phyloP scores from a whole-genome alignment of 225 moss, liverwort and hornwort genomes.

The Ulota crispa region DNA sequence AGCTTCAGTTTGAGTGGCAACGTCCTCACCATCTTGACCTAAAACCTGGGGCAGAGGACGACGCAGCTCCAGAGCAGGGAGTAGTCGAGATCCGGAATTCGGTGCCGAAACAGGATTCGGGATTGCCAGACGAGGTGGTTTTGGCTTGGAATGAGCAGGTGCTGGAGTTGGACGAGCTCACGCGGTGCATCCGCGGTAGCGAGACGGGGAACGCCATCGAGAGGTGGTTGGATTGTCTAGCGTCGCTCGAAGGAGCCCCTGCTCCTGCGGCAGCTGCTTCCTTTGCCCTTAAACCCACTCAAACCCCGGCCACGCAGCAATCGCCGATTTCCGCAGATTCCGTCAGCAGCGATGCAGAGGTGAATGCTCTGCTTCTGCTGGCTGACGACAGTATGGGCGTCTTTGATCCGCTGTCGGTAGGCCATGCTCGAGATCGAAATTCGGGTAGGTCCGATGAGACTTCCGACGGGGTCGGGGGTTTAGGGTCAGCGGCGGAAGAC shows the following conservation, averaged over 20 bases:
- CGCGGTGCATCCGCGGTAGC: slow-evolving; percentile 52
- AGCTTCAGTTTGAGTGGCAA: slow-evolving; percentile 7
- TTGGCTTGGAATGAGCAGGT: slow-evolving; percentile 50
- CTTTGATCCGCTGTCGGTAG: slow-evolving; percentile 38
- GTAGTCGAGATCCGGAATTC: background rate
- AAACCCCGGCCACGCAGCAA: background rate
- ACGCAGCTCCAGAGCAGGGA: background rate
- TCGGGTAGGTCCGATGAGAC: background rate
- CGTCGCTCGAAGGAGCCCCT: slow-evolving; percentile 28
- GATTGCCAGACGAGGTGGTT: slow-evolving; percentile 32
- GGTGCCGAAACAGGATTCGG: background rate
- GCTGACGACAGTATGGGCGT: slow-evolving; percentile 19
- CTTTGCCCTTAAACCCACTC: slow-evolving; percentile 20
- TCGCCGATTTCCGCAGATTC: background rate
- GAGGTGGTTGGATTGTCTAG: slow-evolving; percentile 62
- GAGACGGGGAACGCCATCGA: slow-evolving; percentile 56
- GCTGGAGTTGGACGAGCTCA: slow-evolving; percentile 57
- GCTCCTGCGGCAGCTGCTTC: background rate
- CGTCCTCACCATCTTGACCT: background rate
- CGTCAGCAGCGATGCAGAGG: slow-evolving; percentile 17
- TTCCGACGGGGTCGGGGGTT: slow-evolving; percentile 21
- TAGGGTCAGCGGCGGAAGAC: slow-evolving; percentile 11
- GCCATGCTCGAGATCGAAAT: background rate
- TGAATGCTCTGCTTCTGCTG: slow-evolving; percentile 2
- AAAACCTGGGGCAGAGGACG: slow-evolving; percentile 14